These are phyloP conservation scores for Vaccinium myrtillus DNA, from an alignment of 148 eudicot species.

Conservation along the genomic window DNA sequence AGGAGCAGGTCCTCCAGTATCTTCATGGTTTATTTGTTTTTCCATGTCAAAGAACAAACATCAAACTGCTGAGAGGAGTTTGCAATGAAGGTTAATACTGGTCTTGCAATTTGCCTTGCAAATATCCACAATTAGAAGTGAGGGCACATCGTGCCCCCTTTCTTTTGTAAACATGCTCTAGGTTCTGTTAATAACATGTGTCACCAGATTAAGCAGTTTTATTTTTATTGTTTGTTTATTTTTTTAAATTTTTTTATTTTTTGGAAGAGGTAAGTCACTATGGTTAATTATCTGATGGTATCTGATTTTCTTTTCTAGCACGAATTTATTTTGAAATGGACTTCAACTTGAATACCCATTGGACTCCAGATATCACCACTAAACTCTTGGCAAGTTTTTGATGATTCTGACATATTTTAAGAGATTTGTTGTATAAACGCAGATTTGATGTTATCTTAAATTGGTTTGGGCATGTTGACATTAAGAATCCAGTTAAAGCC, in stretches of 20 bases:
- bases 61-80: not conserved
- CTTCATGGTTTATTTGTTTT: not conserved
- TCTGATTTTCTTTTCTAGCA: not conserved
- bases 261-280: not conserved
- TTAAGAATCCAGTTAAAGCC: not conserved
- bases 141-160: not conserved
- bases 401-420: not conserved
- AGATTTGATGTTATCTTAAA: not conserved
- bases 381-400: not conserved
- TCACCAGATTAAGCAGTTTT: not conserved
- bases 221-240: no score
- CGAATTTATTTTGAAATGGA: not conserved
- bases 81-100: not conserved
- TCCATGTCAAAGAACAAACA: not conserved
- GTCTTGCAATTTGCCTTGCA: conserved; percentile 4
- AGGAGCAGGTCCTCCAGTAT: not conserved
- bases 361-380: not conserved
- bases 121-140: not conserved
- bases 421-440: not conserved
- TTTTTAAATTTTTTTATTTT: no score
- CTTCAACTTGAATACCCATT: not conserved
- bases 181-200: not conserved
- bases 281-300: not conserved
- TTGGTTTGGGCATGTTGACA: not conserved
- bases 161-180: not conserved